Conservation (phyloP, 202 grass and related monocot genomes). For the Setaria viridis region DNA sequence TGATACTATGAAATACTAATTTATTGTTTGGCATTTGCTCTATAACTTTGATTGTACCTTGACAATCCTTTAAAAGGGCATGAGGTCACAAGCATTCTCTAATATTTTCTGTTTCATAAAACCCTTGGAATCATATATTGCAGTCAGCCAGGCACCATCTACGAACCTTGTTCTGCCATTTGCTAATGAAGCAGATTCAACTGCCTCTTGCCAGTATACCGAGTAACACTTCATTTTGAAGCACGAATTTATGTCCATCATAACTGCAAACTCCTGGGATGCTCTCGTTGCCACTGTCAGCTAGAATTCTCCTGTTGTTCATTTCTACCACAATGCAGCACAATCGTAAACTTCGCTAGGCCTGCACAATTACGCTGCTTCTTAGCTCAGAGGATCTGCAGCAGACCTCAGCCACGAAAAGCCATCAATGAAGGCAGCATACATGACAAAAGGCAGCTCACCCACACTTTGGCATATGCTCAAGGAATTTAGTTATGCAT, state of each 20-base stretch:
- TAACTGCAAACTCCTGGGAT: not conserved
- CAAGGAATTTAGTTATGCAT: not conserved
- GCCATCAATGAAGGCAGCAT: not conserved
- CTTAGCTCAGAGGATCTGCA: not conserved
- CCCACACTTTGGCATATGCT: conserved; percentile 9
- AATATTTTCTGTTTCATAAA: not conserved
- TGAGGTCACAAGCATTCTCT: not conserved
- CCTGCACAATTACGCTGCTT: conserved; percentile 27
- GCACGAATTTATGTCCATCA: not conserved
- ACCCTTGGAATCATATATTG: not conserved
- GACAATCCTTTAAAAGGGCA: conserved; percentile 5
- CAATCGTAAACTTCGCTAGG: not conserved
- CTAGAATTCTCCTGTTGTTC: conserved; percentile 10
- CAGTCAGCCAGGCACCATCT: not conserved
- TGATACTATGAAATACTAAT: not conserved
- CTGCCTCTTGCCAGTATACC: not conserved
- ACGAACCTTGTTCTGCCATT: conserved; percentile 22
- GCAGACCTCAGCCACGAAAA: not conserved
- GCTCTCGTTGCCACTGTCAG: not conserved
- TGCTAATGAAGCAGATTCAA: conserved; percentile 22
- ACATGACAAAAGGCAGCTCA: not conserved
- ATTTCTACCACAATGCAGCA: conserved; percentile 15
- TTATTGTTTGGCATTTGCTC: not conserved
- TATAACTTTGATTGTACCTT: not conserved
- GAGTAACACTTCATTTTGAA: not conserved